Conservation (phyloP, 75 land plant genomes). For the Chamaecyparis obtusa region DNA sequence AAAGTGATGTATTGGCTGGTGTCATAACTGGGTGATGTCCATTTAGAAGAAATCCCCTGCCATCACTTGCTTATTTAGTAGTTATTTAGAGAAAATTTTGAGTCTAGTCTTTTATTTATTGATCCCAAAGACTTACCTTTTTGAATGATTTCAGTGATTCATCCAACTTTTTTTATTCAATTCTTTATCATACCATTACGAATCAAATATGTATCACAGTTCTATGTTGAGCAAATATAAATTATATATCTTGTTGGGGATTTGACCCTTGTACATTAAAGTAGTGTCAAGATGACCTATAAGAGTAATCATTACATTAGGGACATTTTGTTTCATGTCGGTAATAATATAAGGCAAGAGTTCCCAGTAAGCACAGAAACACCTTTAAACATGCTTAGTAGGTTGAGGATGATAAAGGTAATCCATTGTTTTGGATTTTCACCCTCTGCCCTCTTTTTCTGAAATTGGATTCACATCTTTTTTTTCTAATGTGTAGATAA, state of each 20-base stretch:
- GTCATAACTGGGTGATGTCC: slow-evolving; percentile 66
- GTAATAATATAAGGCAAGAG: too few species aligned
- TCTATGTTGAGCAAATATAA: neutral
- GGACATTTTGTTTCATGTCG: too few species aligned
- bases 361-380: too few species aligned
- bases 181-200: neutral
- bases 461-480: too few species aligned
- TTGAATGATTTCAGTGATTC: neutral
- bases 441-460: too few species aligned
- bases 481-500: too few species aligned
- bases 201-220: neutral
- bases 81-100: neutral
- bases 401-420: too few species aligned
- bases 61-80: neutral
- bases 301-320: too few species aligned
- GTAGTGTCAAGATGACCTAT: too few species aligned
- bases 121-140: neutral
- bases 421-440: too few species aligned
- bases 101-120: neutral
- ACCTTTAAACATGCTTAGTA: too few species aligned
- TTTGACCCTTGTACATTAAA: too few species aligned
- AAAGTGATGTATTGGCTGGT: slow-evolving; percentile 84
- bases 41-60: neutral
- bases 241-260: neutral
- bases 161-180: neutral